Evolutionary conservation across 2,329 filamentous ascomycete species (phyloP).

Genomic region (Chaetomiaceae sp.): DNA sequence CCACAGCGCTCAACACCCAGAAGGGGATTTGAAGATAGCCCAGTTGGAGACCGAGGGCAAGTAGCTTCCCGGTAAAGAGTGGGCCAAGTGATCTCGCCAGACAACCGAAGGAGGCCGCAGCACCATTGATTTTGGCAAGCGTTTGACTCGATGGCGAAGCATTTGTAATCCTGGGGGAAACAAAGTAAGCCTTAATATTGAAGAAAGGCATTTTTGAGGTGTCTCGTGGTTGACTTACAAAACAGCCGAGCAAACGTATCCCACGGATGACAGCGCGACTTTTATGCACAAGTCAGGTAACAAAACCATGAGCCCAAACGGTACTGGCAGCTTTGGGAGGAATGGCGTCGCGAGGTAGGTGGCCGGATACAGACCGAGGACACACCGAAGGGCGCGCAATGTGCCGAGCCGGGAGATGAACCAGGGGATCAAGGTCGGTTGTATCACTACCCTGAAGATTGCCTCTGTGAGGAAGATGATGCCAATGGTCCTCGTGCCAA

Average conservation of each 20-base stretch:
- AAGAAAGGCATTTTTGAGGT: no score
- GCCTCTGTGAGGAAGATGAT: conserved; percentile 11
- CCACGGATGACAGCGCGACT: conserved; percentile 9
- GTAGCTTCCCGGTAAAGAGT: conserved; percentile 11
- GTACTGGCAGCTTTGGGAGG: neutral
- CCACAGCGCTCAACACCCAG: conserved; percentile 11
- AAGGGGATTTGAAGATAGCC: conserved; percentile 14
- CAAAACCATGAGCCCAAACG: neutral
- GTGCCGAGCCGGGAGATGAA: conserved; percentile 9
- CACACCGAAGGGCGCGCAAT: neutral
- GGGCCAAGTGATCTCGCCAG: conserved; percentile 13
- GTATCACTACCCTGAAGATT: conserved; percentile 6
- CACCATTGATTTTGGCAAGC: conserved; percentile 15
- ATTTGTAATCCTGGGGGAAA: conserved; percentile 9
- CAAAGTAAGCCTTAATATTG: neutral
- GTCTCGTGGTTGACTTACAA: conserved; percentile 1
- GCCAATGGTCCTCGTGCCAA: conserved; percentile 8
- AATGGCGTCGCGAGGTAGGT: conserved; percentile 14
- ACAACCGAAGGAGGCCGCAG: conserved; percentile 12
- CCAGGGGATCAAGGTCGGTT: conserved; percentile 6
- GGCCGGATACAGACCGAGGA: conserved; percentile 12
- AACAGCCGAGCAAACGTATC: conserved; percentile 14
- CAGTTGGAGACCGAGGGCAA: neutral
- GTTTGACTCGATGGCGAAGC: conserved; percentile 6
- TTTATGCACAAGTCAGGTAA: conserved; percentile 13